Evolutionary conservation across 2,329 filamentous ascomycete species (phyloP).

Genomic region (Periconia sp.): DNA sequence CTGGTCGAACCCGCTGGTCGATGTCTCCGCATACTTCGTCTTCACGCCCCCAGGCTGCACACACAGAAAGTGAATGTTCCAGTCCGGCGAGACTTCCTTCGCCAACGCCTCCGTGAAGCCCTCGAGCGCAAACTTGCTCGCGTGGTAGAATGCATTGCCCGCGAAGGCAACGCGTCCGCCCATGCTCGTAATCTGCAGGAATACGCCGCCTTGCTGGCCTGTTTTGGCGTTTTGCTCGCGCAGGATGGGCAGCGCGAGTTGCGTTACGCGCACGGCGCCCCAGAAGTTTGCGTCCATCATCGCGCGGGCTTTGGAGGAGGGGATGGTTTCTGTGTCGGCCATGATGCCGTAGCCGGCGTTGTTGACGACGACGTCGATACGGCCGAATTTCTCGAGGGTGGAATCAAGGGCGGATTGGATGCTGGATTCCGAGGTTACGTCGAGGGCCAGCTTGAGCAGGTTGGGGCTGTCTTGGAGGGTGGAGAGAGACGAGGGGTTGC

Average conservation of each 20-base stretch:
- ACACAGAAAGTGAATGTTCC: constrained; percentile 48
- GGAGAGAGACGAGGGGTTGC: constrained; percentile 50
- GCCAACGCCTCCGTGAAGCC: constrained; percentile 56
- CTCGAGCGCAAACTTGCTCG: constrained; percentile 34
- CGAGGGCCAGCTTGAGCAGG: constrained; percentile 55
- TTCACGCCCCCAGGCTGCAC: constrained; percentile 51
- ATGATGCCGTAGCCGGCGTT: constrained; percentile 55
- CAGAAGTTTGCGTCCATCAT: constrained; percentile 55
- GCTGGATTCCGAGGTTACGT: constrained; percentile 52
- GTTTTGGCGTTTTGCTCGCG: constrained; percentile 39
- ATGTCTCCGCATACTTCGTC: constrained; percentile 50
- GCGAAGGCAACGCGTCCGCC: constrained; percentile 26
- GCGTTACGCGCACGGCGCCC: constrained; percentile 49
- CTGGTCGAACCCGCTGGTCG: constrained; percentile 18
- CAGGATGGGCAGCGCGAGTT: constrained; percentile 47
- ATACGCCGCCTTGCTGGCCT: constrained; percentile 19
- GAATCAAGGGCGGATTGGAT: constrained; percentile 45
- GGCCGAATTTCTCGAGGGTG: constrained; percentile 75
- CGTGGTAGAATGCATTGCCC: constrained; percentile 30
- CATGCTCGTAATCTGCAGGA: constrained; percentile 21
- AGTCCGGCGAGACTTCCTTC: constrained; percentile 48
- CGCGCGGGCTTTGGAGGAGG: constrained; percentile 38
- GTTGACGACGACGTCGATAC: constrained; percentile 54
- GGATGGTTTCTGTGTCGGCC: constrained; percentile 37
- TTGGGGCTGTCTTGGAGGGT: constrained; percentile 48